Evolutionary conservation across 371 early-diverging fungal species (phyloP).

Genomic region (Furculomyces boomerangus): DNA sequence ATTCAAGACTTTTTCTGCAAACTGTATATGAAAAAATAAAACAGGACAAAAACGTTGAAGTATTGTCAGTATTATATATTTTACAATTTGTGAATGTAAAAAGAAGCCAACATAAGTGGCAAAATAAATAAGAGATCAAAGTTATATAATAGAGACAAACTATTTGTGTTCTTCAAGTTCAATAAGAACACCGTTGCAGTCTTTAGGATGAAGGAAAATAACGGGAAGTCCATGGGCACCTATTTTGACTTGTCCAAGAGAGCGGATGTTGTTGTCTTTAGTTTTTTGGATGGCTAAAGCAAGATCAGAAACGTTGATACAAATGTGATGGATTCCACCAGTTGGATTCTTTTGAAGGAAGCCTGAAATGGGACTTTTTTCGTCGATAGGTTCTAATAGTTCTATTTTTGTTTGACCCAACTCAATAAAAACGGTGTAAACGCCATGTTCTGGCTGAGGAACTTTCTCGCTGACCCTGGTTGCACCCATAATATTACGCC

Average conservation of each 20-base stretch:
- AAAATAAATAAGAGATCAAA: too few relatives aligned
- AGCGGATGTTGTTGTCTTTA: conserved; percentile 29
- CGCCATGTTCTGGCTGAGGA: conserved; percentile 62
- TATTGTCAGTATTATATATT: too few relatives aligned
- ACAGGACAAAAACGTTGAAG: too few relatives aligned
- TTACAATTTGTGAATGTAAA: too few relatives aligned
- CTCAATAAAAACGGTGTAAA: conserved; percentile 60
- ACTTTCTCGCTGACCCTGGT: conserved; percentile 36
- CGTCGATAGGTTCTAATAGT: conserved; percentile 50
- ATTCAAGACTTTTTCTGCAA: too few relatives aligned
- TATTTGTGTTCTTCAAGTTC: conserved; percentile 34
- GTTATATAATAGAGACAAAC: too few relatives aligned
- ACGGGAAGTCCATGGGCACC: conserved; percentile 68
- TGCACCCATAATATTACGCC: conserved; percentile 43
- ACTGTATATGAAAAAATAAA: too few relatives aligned
- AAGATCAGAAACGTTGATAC: conserved; percentile 53
- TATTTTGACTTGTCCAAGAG: conserved; percentile 50
- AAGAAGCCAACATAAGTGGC: too few relatives aligned
- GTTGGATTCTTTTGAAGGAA: conserved; percentile 53
- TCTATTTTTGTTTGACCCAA: conserved; percentile 69
- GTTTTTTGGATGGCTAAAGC: conserved; percentile 31
- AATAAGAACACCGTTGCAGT: conserved; percentile 60
- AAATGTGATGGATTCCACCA: conserved; percentile 68
- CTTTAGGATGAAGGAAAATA: conserved; percentile 64
- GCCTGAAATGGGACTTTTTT: conserved; percentile 46